These are phyloP conservation scores for Tripterygium wilfordii DNA, from an alignment of 177 flowering plant species.

Conservation along the genomic window DNA sequence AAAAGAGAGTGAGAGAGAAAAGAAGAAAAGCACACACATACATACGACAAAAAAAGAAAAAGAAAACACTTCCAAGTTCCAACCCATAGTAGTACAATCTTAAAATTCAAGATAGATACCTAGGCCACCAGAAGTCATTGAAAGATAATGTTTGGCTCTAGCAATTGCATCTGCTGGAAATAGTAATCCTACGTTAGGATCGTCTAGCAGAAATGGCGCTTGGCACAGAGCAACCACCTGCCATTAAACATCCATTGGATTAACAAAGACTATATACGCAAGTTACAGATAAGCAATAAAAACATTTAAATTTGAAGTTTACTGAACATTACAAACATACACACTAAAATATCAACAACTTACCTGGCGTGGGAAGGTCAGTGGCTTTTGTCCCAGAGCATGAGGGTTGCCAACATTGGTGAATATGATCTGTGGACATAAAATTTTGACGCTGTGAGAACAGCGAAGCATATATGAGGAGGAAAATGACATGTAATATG, in stretches of 20 bases:
- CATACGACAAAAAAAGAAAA: no score
- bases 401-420: constrained; percentile 99
- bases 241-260: constrained; percentile 10
- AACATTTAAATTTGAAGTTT: no score
- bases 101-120: constrained; percentile 51
- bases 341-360: no score
- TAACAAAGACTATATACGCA: no score
- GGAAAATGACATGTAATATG: no score
- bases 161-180: constrained; percentile 99
- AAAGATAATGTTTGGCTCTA: constrained; percentile 87
- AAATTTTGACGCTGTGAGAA: constrained; percentile 3
- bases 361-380: constrained; percentile 81
- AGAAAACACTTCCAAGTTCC: no score
- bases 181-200: constrained; percentile 89
- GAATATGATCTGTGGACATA: constrained; percentile 60
- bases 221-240: constrained; percentile 99
- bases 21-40: no score
- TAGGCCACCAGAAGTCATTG: constrained; percentile 84
- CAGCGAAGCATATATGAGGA: neutral
- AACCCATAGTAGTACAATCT: no score
- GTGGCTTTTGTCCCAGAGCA: constrained; percentile 96
- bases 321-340: no score
- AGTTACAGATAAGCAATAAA: no score
- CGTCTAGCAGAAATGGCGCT: no score
- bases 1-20: no score